Evolutionary conservation across 1,284 basidiomycete genomes (phyloP), one percentile per base, ranked within the genome.

Genomic region (Trametes polyzona): DNA sequence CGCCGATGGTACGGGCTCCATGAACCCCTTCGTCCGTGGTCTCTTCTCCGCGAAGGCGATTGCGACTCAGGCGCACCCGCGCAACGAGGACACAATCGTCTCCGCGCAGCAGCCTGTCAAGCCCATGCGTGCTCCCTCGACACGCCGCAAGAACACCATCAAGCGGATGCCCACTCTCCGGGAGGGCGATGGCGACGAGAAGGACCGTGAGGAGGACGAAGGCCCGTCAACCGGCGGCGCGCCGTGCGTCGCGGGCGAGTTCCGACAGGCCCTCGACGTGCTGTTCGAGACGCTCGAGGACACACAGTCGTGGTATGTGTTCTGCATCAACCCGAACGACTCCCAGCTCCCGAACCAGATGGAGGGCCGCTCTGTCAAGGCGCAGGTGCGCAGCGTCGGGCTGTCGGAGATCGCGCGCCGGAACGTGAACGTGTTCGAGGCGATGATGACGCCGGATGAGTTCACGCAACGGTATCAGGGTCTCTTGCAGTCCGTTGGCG

Each of bases 281-380:
- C 81, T 98, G 5, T 92, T 98, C 65, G 87, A 93, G 62, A 96
- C 94, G 0, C 79, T 98, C 19, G 88, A 92, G 54, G 95, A 97
- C 64, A 90, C 93, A 12, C 93, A 97, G 75, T 78, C 87, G 1
- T 98, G 96, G 96, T 92, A 90, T 68, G 83, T 97, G 5, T 92
- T 97, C 73, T 97, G 94, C 69, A 73, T 98, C 62, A 95, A 93
- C 66, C 95, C 95, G 10, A 98, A 98, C 70, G 95, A 98, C 75
- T 90, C 92, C 17, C 95, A 97, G 71, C 76, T 98, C 17, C 93
- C 95, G 27, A 94, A 95, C 69, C 95, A 98, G 72, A 78, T 97
- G 54, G 96, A 99, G 76, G 92, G 93, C 2, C 82, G 94, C 32
- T 88, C 90, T 27, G 88, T 98, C 57, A 97, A 96, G 72, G 91